Evolutionary conservation across 2,329 filamentous ascomycete genomes (phyloP), one percentile per base, ranked within the genome.

Genomic region (Ceratocystis ficicola): DNA sequence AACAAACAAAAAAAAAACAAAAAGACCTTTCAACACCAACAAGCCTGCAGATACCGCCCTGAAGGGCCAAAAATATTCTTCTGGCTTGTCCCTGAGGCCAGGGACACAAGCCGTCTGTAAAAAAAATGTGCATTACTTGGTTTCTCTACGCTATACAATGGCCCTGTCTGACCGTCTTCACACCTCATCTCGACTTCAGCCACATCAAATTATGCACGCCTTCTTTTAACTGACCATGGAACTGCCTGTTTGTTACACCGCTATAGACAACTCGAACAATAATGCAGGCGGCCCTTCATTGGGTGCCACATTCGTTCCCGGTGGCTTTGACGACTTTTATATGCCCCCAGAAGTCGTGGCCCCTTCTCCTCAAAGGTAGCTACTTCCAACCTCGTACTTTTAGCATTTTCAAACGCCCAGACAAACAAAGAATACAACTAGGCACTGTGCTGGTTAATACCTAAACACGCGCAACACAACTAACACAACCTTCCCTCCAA

Each of bases 291-390:
- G 62, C 46, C 67, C 64, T 60, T 62, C 62, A 28, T 62, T 83
- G 69, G 79, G 80, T 71, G 82, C 82, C 69, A 84, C 82, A 60
- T 84, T 84, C 72, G 80, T 83, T 66, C 82, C 82, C 44, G 80
- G 81, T 68, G 81, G 80, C 65, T 77, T 78, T 66, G 82, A 84
- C 73, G 82, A 84, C 73, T 84, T 81, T 71, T 83, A 81, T 72
- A 81, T 84, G 80, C 66, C 66, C 62, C 82, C 82, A 68, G 81
- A 84, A 72, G 81, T 84, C 69, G 74, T 83, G 69, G 81, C 82
- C 67, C 82, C 82, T 67, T 74, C 79, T 62, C 82, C 82, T 69
- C 82, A 84, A 75, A 78, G 82, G 82, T 84, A 72, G 71, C 80
- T 75, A 61, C 69, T 66, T 59, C 32, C 28, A 20, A 12, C 20